A percentile compares a stretch with the other conserved stretches of the same genome.
These are phyloP conservation scores for Stenocarpella maydis DNA, from an alignment of 2,329 filamentous ascomycete species.

Conservation along the genomic window DNA sequence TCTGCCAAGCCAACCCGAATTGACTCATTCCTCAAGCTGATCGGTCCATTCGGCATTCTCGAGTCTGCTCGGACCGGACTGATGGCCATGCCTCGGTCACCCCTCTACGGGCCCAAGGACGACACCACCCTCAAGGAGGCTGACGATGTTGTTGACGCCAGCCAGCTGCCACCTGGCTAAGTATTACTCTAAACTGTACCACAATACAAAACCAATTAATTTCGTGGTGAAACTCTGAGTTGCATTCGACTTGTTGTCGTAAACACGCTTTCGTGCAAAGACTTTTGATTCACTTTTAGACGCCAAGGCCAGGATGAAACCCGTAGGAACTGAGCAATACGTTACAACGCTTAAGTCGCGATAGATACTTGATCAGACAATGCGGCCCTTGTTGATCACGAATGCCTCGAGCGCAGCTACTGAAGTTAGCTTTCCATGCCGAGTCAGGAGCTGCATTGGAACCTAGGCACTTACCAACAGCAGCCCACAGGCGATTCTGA, in stretches of 20 bases:
- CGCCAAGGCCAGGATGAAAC: slow-evolving; percentile 1
- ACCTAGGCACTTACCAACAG: slow-evolving; percentile 67
- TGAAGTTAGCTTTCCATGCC: slow-evolving; percentile 17
- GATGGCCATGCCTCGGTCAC: slow-evolving; percentile 95
- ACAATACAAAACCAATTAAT: slow-evolving; percentile 17
- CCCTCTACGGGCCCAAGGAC: slow-evolving; percentile 78
- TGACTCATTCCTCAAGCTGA: slow-evolving; percentile 96
- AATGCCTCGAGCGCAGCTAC: slow-evolving; percentile 83
- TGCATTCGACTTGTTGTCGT: not conserved
- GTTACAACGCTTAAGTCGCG: not conserved
- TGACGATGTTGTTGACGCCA: slow-evolving; percentile 93
- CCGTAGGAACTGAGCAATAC: not conserved
- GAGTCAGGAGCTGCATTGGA: not conserved
- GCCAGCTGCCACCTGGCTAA: slow-evolving; percentile 91
- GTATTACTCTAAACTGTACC: slow-evolving; percentile 15
- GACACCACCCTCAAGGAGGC: slow-evolving; percentile 80
- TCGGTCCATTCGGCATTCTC: slow-evolving; percentile 92
- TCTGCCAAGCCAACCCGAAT: slow-evolving; percentile 94
- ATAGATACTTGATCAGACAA: slow-evolving; percentile 49
- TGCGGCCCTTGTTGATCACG: slow-evolving; percentile 91
- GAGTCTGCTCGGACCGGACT: slow-evolving; percentile 95
- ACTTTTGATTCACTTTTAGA: slow-evolving; percentile 25
- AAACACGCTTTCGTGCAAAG: not conserved
- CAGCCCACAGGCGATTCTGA: slow-evolving; percentile 93
- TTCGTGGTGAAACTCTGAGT: not conserved